These are phyloP conservation scores for Physcomitrellopsis africana DNA, from an alignment of 225 moss, liverwort and hornwort species.

Conservation along the genomic window DNA sequence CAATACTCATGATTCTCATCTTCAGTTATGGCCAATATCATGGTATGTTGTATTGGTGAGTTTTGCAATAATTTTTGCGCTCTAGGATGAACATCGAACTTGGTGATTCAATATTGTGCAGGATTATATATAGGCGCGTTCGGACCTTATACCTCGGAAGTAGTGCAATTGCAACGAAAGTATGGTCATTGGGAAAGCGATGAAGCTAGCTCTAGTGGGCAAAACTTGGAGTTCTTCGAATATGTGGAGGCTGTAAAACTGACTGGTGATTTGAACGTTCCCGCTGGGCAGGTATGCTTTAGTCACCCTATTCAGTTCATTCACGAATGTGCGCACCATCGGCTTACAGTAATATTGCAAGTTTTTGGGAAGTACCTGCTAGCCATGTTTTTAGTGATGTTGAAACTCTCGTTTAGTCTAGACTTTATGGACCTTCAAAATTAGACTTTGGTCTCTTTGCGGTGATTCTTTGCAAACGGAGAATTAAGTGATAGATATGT, in stretches of 20 bases:
- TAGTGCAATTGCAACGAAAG: slow-evolving; percentile 90
- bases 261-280: slow-evolving; percentile 97
- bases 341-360: background rate
- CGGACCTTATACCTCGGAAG: slow-evolving; percentile 99
- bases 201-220: slow-evolving; percentile 56
- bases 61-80: slow-evolving; percentile 2
- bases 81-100: background rate
- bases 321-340: background rate
- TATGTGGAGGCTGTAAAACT: slow-evolving; percentile 99
- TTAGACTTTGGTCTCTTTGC: slow-evolving; percentile 1
- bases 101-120: slow-evolving; percentile 36
- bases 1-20: background rate
- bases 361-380: background rate
- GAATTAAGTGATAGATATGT: slow-evolving; percentile 6
- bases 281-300: slow-evolving; percentile 85
- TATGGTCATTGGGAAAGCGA: slow-evolving; percentile 95
- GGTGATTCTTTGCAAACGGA: background rate
- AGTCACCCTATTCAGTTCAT: no score
- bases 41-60: background rate
- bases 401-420: slow-evolving; percentile 10
- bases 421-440: background rate
- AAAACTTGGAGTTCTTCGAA: slow-evolving; percentile 97
- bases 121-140: slow-evolving; percentile 97
- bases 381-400: slow-evolving; percentile 7
- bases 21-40: background rate